A percentile compares a stretch with the other conserved stretches of the same genome.
Evolutionary conservation across 768 basidiomycete species (phyloP).

Genomic region (Chalciporus sphaerocephalus): DNA sequence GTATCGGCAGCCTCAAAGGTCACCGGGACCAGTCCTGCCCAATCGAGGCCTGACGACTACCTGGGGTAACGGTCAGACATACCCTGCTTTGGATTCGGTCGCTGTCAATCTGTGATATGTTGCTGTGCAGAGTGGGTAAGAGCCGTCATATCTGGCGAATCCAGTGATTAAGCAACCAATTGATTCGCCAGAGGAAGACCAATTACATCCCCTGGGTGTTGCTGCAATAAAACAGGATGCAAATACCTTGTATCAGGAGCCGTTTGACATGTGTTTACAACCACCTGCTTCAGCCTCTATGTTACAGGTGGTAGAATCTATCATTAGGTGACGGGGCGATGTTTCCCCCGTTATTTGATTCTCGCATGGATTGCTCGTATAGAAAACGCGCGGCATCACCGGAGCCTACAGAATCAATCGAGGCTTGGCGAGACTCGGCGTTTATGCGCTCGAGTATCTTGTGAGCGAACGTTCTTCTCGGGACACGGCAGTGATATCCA

Average conservation of each 20-base stretch:
- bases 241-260: too few relatives aligned
- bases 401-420: too few relatives aligned
- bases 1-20: neutral
- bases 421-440: too few relatives aligned
- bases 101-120: neutral
- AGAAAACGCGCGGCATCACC: too few relatives aligned
- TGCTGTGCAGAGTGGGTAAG: neutral
- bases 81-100: neutral
- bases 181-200: neutral
- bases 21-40: neutral
- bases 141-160: neutral
- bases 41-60: slow-evolving; percentile 1
- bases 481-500: too few relatives aligned
- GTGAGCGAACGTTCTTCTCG: too few relatives aligned
- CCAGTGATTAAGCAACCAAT: neutral
- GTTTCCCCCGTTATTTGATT: too few relatives aligned
- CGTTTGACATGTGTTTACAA: neutral
- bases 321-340: too few relatives aligned
- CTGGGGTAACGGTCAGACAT: neutral
- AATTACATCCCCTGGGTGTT: neutral
- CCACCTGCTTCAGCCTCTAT: neutral
- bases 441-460: too few relatives aligned
- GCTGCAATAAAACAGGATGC: neutral
- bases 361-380: too few relatives aligned
- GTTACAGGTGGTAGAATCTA: too few relatives aligned